Base-by-base conservation (phyloP, 371 early-diverging fungal genomes). In the Haplosporangium sp. region DNA sequence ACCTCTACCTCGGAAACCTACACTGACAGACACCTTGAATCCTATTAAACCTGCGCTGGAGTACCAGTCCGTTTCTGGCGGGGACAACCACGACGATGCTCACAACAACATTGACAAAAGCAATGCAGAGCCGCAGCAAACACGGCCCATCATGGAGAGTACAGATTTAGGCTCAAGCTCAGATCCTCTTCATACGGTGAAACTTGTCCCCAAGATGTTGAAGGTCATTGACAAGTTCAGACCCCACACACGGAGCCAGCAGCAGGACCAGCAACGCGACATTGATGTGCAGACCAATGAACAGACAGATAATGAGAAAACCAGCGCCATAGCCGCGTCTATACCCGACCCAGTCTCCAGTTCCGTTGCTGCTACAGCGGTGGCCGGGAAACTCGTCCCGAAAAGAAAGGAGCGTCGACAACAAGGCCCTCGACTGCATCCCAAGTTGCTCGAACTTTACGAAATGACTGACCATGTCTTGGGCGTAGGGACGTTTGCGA, bases 401-500 rank as follows among this genome's bases (percentile, higher is more conserved):
- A 46, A 61, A n/a, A 60, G 41, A 18, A 59, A 51, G 48, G 12
- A 18, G 1, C 20, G 46, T 6, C 61, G 48, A 13, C n/a, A 54
- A 23, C 50, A 42, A 16, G 66, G 73, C 16, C 73, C 80, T 21
- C 60, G 69, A 18, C 57, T 72, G 65, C 80, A 72, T 23, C 64
- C 79, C 6, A 82, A 61, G 11, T 66, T 88, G 5, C 58, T 79
- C 21, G 76, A 74, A 8, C 77, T 82, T 36, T 88, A 86, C 53
- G 70, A 59, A 13, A 75, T 88, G 29, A 81, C 82, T 7, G 83
- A 83, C 54, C 80, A 81, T 56, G 82, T 81, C 6, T 63, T 88
- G 1, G 88, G 88, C 23, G 86, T 84, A 2, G 95, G 95, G 16
- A 92, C 95, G 1, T 95, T 95, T 83, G 91, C 92, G 20, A 91